A percentile compares a stretch with the other conserved stretches of the same genome.
These are phyloP conservation scores for Neonectria hederae DNA, from an alignment of 2,329 filamentous ascomycete genomes.

Conservation along the genomic window DNA sequence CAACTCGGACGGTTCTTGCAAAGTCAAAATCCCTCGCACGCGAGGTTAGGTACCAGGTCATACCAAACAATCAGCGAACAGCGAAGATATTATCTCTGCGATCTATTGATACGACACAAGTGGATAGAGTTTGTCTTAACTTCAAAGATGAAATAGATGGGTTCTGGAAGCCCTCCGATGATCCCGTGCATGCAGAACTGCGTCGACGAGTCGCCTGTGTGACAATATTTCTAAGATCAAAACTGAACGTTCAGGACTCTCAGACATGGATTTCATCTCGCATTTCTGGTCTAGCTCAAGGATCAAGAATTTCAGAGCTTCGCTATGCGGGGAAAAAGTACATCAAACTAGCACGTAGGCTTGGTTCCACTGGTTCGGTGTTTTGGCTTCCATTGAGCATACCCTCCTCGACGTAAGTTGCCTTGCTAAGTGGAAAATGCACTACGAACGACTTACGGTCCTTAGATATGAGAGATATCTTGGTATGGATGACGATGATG, in stretches of 20 bases:
- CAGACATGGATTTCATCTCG: slow-evolving; percentile 25
- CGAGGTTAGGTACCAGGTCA: slow-evolving; percentile 43
- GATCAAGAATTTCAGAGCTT: slow-evolving; percentile 37
- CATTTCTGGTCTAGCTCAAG: slow-evolving; percentile 32
- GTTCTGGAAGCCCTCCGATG: slow-evolving; percentile 37
- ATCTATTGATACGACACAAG: slow-evolving; percentile 22
- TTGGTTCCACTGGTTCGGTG: slow-evolving; percentile 44
- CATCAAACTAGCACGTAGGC: slow-evolving; percentile 45
- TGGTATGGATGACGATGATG: slow-evolving; percentile 46
- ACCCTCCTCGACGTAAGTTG: slow-evolving; percentile 46
- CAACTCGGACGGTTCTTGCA: slow-evolving; percentile 36
- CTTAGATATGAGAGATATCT: slow-evolving; percentile 47
- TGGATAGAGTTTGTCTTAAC: slow-evolving; percentile 20
- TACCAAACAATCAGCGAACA: slow-evolving; percentile 43
- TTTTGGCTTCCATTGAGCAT: slow-evolving; percentile 47
- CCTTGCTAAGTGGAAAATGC: fast-evolving
- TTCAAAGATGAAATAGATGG: slow-evolving; percentile 25
- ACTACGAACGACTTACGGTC: neutral
- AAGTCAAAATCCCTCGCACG: slow-evolving; percentile 42
- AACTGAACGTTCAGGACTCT: slow-evolving; percentile 28
- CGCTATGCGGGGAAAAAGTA: slow-evolving; percentile 47
- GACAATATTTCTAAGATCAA: slow-evolving; percentile 42
- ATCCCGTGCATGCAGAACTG: slow-evolving; percentile 35
- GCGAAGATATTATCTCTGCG: slow-evolving; percentile 40
- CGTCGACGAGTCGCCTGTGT: slow-evolving; percentile 42